These are phyloP conservation scores for Jamesozyma piceae DNA, from an alignment of 805 yeast species.

Conservation along the genomic window DNA sequence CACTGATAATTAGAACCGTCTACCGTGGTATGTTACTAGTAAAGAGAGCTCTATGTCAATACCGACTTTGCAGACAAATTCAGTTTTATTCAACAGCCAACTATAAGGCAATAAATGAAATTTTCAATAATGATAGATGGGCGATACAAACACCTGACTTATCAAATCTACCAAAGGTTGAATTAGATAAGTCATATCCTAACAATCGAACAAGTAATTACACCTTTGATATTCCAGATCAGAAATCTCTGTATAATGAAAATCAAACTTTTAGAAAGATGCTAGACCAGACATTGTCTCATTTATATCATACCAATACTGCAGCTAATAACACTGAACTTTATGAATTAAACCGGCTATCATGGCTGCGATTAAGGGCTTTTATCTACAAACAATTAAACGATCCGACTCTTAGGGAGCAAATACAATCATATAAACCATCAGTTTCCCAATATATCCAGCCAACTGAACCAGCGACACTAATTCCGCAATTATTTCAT, in stretches of 20 bases:
- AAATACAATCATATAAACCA: constrained; percentile 4
- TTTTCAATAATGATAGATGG: constrained; percentile 7
- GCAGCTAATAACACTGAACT: neutral
- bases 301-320: neutral
- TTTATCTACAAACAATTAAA: constrained; percentile 11
- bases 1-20: no score
- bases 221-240: neutral
- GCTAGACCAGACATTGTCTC: neutral
- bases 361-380: constrained; percentile 10
- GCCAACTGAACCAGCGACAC: constrained; percentile 11
- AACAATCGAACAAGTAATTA: neutral
- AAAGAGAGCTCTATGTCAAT: neutral
- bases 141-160: constrained; percentile 2
- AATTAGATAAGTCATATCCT: neutral
- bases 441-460: constrained; percentile 10
- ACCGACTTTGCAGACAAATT: neutral
- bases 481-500: constrained; percentile 12
- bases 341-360: neutral
- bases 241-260: neutral
- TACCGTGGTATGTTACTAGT: no score
- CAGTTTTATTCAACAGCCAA: neutral
- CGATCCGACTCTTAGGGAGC: constrained; percentile 3
- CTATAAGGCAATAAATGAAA: neutral
- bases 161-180: constrained; percentile 5
- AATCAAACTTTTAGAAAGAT: neutral